These are phyloP conservation scores for Verticillium zaregamsianum DNA, from an alignment of 2,329 filamentous ascomycete genomes.

Conservation along the genomic window DNA sequence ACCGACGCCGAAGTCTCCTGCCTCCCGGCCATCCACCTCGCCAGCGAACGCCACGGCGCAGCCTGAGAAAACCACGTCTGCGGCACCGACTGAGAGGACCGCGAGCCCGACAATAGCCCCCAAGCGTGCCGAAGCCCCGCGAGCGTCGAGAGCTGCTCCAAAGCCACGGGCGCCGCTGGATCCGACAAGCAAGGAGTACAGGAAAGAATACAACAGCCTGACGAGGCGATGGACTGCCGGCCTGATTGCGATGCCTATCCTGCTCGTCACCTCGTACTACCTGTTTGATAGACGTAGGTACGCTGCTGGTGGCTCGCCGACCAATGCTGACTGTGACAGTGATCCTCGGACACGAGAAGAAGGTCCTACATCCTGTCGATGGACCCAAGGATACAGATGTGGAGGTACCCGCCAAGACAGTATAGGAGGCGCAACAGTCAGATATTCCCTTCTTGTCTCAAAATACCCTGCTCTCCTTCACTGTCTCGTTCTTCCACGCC, in stretches of 20 bases:
- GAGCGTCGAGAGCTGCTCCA: not conserved
- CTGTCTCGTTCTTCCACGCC: not conserved
- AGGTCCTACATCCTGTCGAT: not conserved
- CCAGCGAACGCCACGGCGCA: not conserved
- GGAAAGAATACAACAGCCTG: constrained; percentile 37
- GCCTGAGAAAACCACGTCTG: not conserved
- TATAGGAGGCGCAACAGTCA: not conserved
- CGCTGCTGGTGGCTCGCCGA: not conserved
- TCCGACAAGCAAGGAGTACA: constrained; percentile 32
- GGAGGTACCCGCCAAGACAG: not conserved
- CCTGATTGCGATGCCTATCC: constrained; percentile 49
- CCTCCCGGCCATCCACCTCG: not conserved
- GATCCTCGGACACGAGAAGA: constrained; percentile 1
- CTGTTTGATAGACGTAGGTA: constrained; percentile 46
- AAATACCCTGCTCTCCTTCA: not conserved
- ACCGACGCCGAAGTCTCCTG: not conserved
- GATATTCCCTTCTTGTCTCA: not conserved
- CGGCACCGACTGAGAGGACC: not conserved
- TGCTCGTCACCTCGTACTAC: constrained; percentile 51
- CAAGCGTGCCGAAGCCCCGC: not conserved
- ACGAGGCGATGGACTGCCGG: constrained; percentile 39
- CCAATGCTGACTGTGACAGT: not conserved
- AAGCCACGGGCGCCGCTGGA: constrained; percentile 18
- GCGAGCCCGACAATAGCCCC: not conserved
- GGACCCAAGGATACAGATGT: not conserved